These are phyloP conservation scores for Glutinoglossum americanum DNA, from an alignment of 495 filamentous ascomycete genomes.

Conservation along the genomic window DNA sequence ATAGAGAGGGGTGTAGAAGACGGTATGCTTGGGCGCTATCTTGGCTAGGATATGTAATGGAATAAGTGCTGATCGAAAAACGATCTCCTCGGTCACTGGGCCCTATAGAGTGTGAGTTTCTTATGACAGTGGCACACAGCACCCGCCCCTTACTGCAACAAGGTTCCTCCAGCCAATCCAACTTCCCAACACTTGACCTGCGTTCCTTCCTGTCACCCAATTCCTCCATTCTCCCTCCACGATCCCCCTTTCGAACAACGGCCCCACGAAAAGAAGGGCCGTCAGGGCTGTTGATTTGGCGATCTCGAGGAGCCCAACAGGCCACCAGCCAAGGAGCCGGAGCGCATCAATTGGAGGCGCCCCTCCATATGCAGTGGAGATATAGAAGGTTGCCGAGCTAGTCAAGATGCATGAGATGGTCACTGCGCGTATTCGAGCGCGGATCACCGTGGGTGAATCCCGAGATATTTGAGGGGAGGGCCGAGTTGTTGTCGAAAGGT, in stretches of 20 bases:
- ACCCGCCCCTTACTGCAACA: constrained; percentile 29
- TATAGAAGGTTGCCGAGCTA: constrained; percentile 34
- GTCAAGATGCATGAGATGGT: constrained; percentile 42
- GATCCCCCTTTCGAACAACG: constrained; percentile 54
- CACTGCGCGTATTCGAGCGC: constrained; percentile 62
- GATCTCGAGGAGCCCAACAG: constrained; percentile 40
- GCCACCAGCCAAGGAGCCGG: constrained; percentile 55
- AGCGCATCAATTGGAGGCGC: constrained; percentile 29
- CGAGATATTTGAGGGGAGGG: constrained; percentile 64
- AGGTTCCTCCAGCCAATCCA: constrained; percentile 47
- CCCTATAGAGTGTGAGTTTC: constrained; percentile 30
- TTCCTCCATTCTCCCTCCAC: constrained; percentile 48
- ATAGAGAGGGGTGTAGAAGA: constrained; percentile 68
- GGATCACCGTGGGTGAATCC: constrained; percentile 79
- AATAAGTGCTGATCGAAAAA: constrained; percentile 72
- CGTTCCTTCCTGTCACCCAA: constrained; percentile 27
- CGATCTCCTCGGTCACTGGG: constrained; percentile 76
- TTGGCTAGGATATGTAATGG: constrained; percentile 65
- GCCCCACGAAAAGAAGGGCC: constrained; percentile 60
- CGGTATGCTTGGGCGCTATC: constrained; percentile 27
- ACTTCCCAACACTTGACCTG: constrained; percentile 28
- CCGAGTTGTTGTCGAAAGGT: constrained; percentile 55
- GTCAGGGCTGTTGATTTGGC: constrained; percentile 39
- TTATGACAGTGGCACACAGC: constrained; percentile 4
- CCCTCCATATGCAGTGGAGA: constrained; percentile 29